Base-by-base conservation (phyloP, 2,329 filamentous ascomycete species). In the Nectriaceae sp. region DNA sequence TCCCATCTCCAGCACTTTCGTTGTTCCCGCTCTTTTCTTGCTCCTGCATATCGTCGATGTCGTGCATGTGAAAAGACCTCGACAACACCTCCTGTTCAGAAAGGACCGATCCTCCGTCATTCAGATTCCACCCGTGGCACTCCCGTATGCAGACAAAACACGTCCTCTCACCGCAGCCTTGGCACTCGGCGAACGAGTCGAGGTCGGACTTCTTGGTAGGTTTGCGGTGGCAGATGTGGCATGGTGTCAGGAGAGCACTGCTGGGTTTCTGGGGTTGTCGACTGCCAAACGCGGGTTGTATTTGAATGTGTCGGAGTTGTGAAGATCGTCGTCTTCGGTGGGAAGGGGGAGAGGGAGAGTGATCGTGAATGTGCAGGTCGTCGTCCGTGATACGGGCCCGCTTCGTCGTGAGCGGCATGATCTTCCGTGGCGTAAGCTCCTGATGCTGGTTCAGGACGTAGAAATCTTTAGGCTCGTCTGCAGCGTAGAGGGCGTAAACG, bases 131-230 rank as follows among this genome's bases (percentile, higher is more conserved):
- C 2, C 80, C 79, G 11, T 77, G 70, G 57, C 86, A 89, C 55
- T 82, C 72, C 21, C 86, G 72, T 38, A 87, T 79, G 63, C 86
- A 89, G n/a, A 89, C 75, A 60, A 80, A 88, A 63, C 86, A 89
- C 1, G 85, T 81, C 36, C 84, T 75, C 53, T 79, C 71, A 10
- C 75, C 73, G 61, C 86, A 89, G 13, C 79, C 76, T 55, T 79
- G 71, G 64, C 86, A 89, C 58, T 83, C 75, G 40, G 83, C 78
- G 61, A 83, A 88, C 10, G 79, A 81, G 64, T 87, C 84, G 26
- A 89, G 75, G 47, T 89, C 84, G 5, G 76, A 76, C 63, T 81
- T 86, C 56, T 82, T 82, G 44, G 76, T 84, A 2, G 86, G 86
- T 45, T 79, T 78, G 36, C 83, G 79, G 59, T 80, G 79, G 73